phyloP scores from a whole-genome alignment of 2,329 filamentous ascomycete species.

The Thielaviopsis populi region DNA sequence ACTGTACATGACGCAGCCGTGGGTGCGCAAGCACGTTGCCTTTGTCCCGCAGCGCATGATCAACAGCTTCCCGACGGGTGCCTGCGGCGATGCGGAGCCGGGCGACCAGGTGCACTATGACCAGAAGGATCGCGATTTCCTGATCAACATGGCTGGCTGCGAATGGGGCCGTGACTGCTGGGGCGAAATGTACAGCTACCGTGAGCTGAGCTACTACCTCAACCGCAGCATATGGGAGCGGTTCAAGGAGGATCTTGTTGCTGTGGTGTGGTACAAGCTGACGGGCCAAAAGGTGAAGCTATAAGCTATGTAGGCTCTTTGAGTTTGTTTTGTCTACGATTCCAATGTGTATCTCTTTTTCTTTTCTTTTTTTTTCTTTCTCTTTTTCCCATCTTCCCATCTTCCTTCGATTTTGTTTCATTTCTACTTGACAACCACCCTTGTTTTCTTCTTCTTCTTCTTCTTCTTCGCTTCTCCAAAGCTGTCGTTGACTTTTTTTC shows the following conservation, averaged over 20 bases:
- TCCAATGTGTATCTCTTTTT: conserved; percentile 16
- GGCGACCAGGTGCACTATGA: conserved; percentile 74
- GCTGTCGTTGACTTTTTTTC: not conserved
- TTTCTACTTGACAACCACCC: not conserved
- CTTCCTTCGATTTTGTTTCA: conserved; percentile 6
- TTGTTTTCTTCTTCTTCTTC: not conserved
- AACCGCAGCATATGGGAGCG: conserved; percentile 72
- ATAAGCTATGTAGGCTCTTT: conserved; percentile 22
- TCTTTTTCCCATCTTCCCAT: conserved; percentile 4
- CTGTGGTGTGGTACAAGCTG: conserved; percentile 46
- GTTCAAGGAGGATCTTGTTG: conserved; percentile 52
- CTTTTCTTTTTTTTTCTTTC: conserved; percentile 10
- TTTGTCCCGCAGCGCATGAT: conserved; percentile 86
- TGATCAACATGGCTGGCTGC: conserved; percentile 98
- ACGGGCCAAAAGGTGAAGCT: conserved; percentile 47
- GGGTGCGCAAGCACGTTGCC: conserved; percentile 75
- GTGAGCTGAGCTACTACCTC: conserved; percentile 76
- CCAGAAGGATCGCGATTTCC: conserved; percentile 70
- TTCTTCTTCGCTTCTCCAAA: conserved; percentile 1
- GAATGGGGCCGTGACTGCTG: conserved; percentile 95
- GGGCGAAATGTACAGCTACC: conserved; percentile 94
- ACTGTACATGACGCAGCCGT: conserved; percentile 79
- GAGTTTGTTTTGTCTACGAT: conserved; percentile 15
- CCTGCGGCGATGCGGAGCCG: conserved; percentile 59
- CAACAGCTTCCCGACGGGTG: conserved; percentile 85